Evolutionary conservation across 768 basidiomycete species (phyloP), one percentile per base, ranked within the genome.

Genomic region (Macrolepiota albuminosa): DNA sequence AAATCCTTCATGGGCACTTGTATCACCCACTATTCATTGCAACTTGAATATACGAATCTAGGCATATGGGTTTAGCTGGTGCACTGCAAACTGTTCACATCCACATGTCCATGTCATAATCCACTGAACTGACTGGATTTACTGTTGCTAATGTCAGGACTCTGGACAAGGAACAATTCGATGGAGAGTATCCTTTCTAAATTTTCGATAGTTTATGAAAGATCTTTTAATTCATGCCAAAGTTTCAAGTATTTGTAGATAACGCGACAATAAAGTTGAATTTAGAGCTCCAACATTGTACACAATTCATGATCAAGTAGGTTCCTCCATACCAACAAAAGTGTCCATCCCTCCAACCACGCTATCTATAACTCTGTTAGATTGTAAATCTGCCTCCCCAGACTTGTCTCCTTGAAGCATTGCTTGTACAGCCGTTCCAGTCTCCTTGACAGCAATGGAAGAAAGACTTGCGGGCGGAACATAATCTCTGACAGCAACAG

Each of bases 391-490:
- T 24, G 57, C 59, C 14, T 75, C 70, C 46, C 6, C 60, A 58
- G 43, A 43, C 11, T 40, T 54, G 11, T 40, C 54, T 6, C 63
- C 67, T 29, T 69, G 67, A 40, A 83, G 45, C 62, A 80, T 68
- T 8, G 75, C 70, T 13, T 74, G 73, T 18, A 82, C 78, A 3
- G 75, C 77, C 5, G 71, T 64, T 0, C 78, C 78, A 0, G 81
- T 82, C 66, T 81, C 80, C 53, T 73, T 73, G 34, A 76, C 78
- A 1, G 79, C 78, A 5, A 87, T 71, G 1, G 82, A 84, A 9
- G 83, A 81, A 54, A 88, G 68, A 40, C 81, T 85, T 7, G 83
- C 84, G 10, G 82, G 80, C 1, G 87, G 85, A 10, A 88, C 81
- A 61, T 84, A 70, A 34, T 84, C 76, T 62, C 78, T 77, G 34